Percentiles rank a stretch among this genome's conserved stretches.
These are phyloP conservation scores for Picochlorum sp. DNA, from an alignment of 139 green algal genomes.

Conservation along the genomic window DNA sequence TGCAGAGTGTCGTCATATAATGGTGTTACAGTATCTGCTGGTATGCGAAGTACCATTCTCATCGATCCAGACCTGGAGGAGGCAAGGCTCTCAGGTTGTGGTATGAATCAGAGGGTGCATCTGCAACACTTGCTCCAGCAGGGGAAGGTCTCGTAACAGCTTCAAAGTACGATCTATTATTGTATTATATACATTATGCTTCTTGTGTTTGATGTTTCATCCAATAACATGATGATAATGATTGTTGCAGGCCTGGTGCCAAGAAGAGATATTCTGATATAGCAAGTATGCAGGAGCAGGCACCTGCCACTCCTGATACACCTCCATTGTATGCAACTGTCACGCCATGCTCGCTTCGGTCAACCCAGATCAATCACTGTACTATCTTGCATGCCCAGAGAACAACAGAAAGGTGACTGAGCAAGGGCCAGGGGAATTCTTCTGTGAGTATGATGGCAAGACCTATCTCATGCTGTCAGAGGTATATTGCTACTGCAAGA, in stretches of 20 bases:
- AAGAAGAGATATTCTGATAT: neutral
- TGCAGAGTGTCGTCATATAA: constrained; percentile 60
- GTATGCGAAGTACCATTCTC: constrained; percentile 28
- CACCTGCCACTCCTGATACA: constrained; percentile 5
- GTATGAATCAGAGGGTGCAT: constrained; percentile 42
- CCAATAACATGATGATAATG: constrained; percentile 2
- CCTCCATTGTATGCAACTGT: constrained; percentile 19
- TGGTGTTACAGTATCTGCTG: constrained; percentile 54
- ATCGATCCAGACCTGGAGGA: constrained; percentile 49
- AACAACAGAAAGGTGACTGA: constrained; percentile 73
- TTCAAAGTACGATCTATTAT: neutral
- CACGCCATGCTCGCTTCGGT: constrained; percentile 36
- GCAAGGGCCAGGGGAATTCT: constrained; percentile 39
- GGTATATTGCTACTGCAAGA: constrained; percentile 52
- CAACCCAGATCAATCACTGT: constrained; percentile 60
- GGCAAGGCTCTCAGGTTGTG: constrained; percentile 42
- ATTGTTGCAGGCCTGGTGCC: constrained; percentile 2
- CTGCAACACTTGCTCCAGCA: constrained; percentile 28
- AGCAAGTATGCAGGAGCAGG: neutral
- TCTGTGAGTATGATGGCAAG: constrained; percentile 54
- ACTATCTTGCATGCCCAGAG: constrained; percentile 74
- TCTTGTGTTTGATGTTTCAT: constrained; percentile 20
- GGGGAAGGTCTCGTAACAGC: constrained; percentile 45
- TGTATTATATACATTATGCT: too few relatives aligned
- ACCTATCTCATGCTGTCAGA: constrained; percentile 15